A percentile compares a stretch with the other conserved stretches of the same genome.
Conservation (phyloP, 139 green algal genomes). For the Astrephomene gubernaculifera region DNA sequence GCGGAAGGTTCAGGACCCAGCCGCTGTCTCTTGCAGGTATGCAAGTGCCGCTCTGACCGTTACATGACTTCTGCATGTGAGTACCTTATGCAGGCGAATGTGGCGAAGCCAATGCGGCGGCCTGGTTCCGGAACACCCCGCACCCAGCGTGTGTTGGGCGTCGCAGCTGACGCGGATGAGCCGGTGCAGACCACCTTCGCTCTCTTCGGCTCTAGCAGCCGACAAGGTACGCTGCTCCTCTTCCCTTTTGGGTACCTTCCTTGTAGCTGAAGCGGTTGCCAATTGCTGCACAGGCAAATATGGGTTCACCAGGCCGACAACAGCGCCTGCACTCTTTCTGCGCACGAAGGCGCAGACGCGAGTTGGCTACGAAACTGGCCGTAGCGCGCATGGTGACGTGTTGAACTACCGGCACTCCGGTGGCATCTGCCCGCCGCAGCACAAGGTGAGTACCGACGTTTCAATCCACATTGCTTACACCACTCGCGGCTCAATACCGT, state of each 20-base stretch:
- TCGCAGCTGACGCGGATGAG: neutral
- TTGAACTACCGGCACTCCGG: slow-evolving; percentile 55
- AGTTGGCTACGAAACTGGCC: slow-evolving; percentile 37
- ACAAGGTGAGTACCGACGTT: slow-evolving; percentile 59
- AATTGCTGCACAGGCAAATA: slow-evolving; percentile 2
- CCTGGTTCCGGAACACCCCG: slow-evolving; percentile 8
- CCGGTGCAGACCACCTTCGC: neutral
- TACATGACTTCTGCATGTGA: too few relatives aligned
- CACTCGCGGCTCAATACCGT: too few relatives aligned
- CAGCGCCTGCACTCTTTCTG: slow-evolving; percentile 18
- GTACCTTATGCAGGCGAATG: neutral
- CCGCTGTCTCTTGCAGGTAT: too few relatives aligned
- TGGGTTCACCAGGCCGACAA: slow-evolving; percentile 32
- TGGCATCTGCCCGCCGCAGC: slow-evolving; percentile 59
- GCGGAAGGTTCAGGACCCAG: too few relatives aligned
- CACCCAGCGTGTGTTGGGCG: slow-evolving; percentile 15
- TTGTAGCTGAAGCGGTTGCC: too few relatives aligned
- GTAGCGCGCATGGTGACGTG: slow-evolving; percentile 41
- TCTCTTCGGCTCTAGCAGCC: neutral
- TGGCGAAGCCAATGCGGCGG: slow-evolving; percentile 12
- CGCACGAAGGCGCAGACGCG: slow-evolving; percentile 9
- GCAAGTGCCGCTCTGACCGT: too few relatives aligned
- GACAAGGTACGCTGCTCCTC: slow-evolving; percentile 1
- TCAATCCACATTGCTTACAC: too few relatives aligned
- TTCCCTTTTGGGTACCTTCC: neutral